These are phyloP conservation scores for Triticum timopheevii DNA, from an alignment of 176 grass and related monocot genomes.

Conservation along the genomic window DNA sequence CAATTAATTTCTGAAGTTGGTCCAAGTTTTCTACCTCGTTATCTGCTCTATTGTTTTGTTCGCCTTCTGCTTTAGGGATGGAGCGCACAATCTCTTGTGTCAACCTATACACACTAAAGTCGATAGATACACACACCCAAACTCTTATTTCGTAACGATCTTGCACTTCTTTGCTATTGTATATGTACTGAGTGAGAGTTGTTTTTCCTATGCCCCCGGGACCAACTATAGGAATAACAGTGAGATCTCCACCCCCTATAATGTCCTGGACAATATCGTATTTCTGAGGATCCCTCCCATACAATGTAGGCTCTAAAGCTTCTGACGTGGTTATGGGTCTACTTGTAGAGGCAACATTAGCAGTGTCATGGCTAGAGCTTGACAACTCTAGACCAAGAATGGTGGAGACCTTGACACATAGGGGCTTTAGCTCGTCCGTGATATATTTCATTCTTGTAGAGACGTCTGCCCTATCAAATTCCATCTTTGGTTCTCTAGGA, in stretches of 20 bases:
- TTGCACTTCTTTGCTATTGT: neutral
- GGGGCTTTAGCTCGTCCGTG: neutral
- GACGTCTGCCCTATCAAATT: neutral
- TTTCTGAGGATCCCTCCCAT: neutral
- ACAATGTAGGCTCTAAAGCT: neutral
- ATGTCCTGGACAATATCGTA: neutral
- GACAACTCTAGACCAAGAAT: neutral
- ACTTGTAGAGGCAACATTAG: neutral
- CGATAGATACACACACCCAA: constrained; percentile 35
- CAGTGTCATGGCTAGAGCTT: neutral
- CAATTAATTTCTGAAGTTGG: neutral
- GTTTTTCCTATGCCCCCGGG: constrained; percentile 42
- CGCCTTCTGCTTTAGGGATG: neutral
- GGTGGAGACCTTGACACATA: neutral
- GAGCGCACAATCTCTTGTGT: neutral
- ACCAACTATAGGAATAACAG: constrained; percentile 32
- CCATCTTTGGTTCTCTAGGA: neutral
- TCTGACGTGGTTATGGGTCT: neutral
- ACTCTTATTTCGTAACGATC: constrained; percentile 2
- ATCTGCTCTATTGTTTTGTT: neutral
- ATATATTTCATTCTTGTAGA: neutral
- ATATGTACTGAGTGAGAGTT: constrained; percentile 36
- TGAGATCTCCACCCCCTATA: neutral
- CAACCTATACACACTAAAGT: constrained; percentile 19
- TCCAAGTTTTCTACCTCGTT: neutral